phyloP scores from a whole-genome alignment of 2,329 filamentous ascomycete species.

The Aspergillus sp. region DNA sequence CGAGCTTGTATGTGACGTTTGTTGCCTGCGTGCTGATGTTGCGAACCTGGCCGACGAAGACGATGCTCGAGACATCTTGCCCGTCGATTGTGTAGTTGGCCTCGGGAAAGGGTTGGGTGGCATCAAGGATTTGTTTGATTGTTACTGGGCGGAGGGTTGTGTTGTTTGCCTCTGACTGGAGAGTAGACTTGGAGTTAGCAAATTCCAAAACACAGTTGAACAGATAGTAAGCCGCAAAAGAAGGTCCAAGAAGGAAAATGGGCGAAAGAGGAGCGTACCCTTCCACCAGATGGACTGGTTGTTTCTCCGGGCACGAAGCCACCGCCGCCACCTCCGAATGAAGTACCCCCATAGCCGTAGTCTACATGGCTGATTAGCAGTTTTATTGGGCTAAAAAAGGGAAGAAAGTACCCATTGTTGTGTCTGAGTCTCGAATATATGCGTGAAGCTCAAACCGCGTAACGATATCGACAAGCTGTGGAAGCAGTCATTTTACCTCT shows the following conservation, averaged over 20 bases:
- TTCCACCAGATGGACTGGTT: constrained; percentile 49
- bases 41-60: constrained; percentile 87
- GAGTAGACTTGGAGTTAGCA: neutral
- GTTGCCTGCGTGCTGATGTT: constrained; percentile 82
- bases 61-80: constrained; percentile 70
- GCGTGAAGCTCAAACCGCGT: neutral
- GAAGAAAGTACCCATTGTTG: constrained; percentile 1
- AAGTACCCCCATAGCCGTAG: constrained; percentile 48
- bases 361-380: constrained; percentile 24
- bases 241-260: neutral
- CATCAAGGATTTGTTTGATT: constrained; percentile 89
- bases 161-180: constrained; percentile 65
- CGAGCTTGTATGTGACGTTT: constrained; percentile 87
- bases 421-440: neutral
- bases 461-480: neutral
- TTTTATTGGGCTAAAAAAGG: neutral
- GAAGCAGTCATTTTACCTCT: constrained; percentile 31
- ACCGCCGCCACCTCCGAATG: constrained; percentile 53
- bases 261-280: constrained; percentile 26
- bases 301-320: constrained; percentile 59
- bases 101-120: constrained; percentile 71
- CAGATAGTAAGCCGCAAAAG: too few relatives aligned
- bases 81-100: constrained; percentile 84
- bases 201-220: neutral
- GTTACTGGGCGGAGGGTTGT: constrained; percentile 83